Percentiles rank a stretch among this genome's conserved stretches.
These are phyloP conservation scores for Cucurbita ficifolia DNA, from an alignment of 306 rosid species.

Conservation along the genomic window DNA sequence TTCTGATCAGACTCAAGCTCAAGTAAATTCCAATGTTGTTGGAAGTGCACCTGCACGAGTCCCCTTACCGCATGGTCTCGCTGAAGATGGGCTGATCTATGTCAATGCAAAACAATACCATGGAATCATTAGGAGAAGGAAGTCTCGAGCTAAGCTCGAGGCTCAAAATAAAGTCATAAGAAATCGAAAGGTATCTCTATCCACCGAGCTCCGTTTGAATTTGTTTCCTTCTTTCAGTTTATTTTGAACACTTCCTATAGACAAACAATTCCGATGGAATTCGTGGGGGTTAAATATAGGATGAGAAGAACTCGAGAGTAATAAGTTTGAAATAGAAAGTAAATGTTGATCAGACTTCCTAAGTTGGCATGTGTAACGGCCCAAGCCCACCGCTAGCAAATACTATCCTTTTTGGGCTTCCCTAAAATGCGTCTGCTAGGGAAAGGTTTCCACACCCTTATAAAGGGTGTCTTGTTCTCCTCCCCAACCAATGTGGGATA, in stretches of 20 bases:
- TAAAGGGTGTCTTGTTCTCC: too few species aligned
- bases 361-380: neutral
- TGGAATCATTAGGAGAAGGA: constrained; percentile 80
- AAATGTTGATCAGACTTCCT: neutral
- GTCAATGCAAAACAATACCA: constrained; percentile 87
- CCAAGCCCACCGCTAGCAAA: too few species aligned
- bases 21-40: constrained; percentile 28
- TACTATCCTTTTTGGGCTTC: too few species aligned
- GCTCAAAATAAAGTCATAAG: constrained; percentile 65
- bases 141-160: constrained; percentile 84
- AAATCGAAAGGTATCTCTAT: constrained; percentile 40
- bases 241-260: neutral
- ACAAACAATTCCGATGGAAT: neutral
- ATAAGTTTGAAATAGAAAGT: neutral
- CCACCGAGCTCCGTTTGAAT: neutral
- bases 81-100: constrained; percentile 76
- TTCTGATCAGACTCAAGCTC: constrained; percentile 22
- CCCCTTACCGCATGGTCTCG: constrained; percentile 55
- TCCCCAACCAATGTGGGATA: too few species aligned
- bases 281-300: neutral
- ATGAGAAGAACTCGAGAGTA: neutral
- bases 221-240: neutral
- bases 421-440: too few species aligned
- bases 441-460: too few species aligned
- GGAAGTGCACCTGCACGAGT: constrained; percentile 54